Percentiles rank a stretch among this genome's conserved stretches.
phyloP scores from a whole-genome alignment of 1,284 basidiomycete species.

The Ceratobasidium sp. region DNA sequence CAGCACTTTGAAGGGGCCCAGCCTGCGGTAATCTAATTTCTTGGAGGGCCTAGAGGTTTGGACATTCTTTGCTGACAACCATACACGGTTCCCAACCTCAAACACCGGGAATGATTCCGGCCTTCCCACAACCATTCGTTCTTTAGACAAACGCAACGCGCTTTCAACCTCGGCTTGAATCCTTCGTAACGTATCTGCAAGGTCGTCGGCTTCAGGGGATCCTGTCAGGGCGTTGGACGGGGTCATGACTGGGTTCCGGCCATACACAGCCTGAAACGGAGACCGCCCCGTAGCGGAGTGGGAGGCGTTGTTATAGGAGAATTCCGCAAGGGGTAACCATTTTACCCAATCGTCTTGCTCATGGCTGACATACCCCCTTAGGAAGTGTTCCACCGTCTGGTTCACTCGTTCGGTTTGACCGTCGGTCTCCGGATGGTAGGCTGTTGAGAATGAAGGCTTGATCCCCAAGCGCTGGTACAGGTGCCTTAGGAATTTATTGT shows the following conservation, averaged over 20 bases:
- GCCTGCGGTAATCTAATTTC: constrained; percentile 55
- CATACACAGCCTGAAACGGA: constrained; percentile 47
- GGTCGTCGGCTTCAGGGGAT: not conserved
- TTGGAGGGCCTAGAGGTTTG: constrained; percentile 55
- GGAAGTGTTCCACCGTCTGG: constrained; percentile 49
- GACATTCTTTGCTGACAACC: constrained; percentile 55
- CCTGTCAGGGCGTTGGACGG: too few relatives aligned
- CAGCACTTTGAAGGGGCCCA: constrained; percentile 57
- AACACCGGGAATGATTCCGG: not conserved
- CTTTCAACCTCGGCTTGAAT: not conserved
- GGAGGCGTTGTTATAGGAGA: constrained; percentile 44
- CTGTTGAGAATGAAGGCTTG: constrained; percentile 47
- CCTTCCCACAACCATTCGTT: not conserved
- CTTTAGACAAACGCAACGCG: not conserved
- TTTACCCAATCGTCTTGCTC: constrained; percentile 47
- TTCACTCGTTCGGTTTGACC: constrained; percentile 54
- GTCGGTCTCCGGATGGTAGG: constrained; percentile 53
- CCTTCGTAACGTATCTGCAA: not conserved
- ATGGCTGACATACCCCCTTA: constrained; percentile 43
- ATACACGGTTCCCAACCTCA: constrained; percentile 55
- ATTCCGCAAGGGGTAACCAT: constrained; percentile 46
- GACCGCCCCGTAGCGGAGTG: constrained; percentile 43
- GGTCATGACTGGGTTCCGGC: not conserved
- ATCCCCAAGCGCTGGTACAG: constrained; percentile 41
- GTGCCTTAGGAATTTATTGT: constrained; percentile 45